Evolutionary conservation across 345 rosid genomes (phyloP).

Genomic region (Brassica incana): DNA sequence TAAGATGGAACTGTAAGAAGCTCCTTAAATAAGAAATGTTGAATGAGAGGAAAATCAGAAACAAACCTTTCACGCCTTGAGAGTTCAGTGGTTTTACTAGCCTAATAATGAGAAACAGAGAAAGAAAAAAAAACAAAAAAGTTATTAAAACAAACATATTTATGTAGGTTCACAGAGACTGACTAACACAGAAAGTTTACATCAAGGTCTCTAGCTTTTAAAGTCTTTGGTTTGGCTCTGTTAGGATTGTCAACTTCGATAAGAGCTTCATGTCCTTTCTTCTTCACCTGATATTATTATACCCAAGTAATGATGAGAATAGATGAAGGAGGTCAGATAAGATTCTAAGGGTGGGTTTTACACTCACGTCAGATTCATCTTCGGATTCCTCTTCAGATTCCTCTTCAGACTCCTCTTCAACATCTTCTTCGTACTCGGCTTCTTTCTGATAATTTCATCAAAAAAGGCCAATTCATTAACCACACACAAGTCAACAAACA

Average conservation of each 20-base stretch:
- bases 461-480: not conserved
- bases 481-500: not conserved
- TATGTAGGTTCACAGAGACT: not conserved
- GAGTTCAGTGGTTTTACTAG: conserved; percentile 78
- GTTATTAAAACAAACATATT: not conserved
- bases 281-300: conserved; percentile 50
- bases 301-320: not conserved
- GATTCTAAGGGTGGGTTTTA: not conserved
- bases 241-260: conserved; percentile 91
- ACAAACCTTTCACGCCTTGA: conserved; percentile 96
- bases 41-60: not conserved
- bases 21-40: not conserved
- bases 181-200: conserved; percentile 45
- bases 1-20: not conserved
- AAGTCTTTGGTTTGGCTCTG: conserved; percentile 64
- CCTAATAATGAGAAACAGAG: conserved; percentile 40
- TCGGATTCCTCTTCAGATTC: conserved; percentile 64
- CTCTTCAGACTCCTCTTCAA: conserved; percentile 53
- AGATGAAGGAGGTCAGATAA: not conserved
- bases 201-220: conserved; percentile 71
- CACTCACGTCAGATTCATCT: conserved; percentile 39
- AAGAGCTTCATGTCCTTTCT: conserved; percentile 76
- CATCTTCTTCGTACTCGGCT: conserved; percentile 50
- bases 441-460: conserved; percentile 44
- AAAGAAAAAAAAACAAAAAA: not conserved